Evolutionary conservation across 108 stramenopile genomes (phyloP), one percentile per base, ranked within the genome.

Genomic region (Pseudonitzschia pungens): DNA sequence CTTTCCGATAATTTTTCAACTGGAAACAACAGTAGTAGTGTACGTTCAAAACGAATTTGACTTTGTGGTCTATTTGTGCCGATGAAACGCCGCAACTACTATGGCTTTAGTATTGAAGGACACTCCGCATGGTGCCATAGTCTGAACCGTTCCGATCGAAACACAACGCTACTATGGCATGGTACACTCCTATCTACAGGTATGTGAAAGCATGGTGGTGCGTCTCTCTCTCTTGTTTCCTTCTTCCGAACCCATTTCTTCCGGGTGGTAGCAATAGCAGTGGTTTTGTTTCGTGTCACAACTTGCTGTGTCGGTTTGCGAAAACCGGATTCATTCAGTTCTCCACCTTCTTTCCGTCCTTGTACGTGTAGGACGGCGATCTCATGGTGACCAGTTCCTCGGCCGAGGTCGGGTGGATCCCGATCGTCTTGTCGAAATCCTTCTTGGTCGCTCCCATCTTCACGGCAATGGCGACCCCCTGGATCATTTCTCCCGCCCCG

Each of bases 361-460:
- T 62, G 75, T 84, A 88, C 64, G 75, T 52, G 70, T 88, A 94
- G 71, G 82, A 87, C 22, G 82, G 80, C 29, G 81, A 70, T 74
- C 85, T 70, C 81, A 98, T 87, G 31, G 96, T 98, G 20, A 96
- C 96, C 40, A 96, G 90, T 70, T 95, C 94, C 75, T 95, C 94
- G 20, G 90, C 82, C 22, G 91, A 90, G n/a, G 98, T 99, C 24
- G 98, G 98, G 68, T 99, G 98, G 56, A 99, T 95, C 11, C 96
- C 98, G 31, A 99, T 80, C 57, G 88, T 88, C 3, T 84, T 57
- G 75, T 99, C 98, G 74, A 99, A 96, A 72, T 99, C 98, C 10
- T 90, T 92, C 81, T 99, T 97, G 62, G 97, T 94, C 29, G 89
- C 89, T n/a, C 91, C 96, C 84, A 96, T 96, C 43, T 97, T 97